These are phyloP conservation scores for Cordyceps sp. DNA, from an alignment of 2,329 filamentous ascomycete genomes.

Conservation along the genomic window DNA sequence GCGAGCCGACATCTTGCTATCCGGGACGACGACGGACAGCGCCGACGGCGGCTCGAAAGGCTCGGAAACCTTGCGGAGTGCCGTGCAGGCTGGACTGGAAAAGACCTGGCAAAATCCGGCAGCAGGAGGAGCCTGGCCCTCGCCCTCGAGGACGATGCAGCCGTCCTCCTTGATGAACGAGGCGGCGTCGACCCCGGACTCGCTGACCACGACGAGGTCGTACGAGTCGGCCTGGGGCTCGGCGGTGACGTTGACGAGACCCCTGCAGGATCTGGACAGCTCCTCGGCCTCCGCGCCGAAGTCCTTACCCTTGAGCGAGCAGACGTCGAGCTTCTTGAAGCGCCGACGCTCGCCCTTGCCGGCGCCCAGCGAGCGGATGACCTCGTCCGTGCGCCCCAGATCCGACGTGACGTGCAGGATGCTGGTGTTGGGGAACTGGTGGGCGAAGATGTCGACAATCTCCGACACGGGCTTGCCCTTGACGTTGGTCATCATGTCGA, in stretches of 20 bases:
- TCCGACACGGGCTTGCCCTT: conserved; percentile 5
- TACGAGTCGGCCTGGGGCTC: too few species aligned
- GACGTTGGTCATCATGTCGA: conserved; percentile 6
- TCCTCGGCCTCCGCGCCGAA: conserved; percentile 4
- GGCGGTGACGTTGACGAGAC: too few species aligned
- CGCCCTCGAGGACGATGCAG: conserved; percentile 26
- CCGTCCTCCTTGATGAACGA: conserved; percentile 21
- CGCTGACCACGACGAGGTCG: conserved; percentile 8
- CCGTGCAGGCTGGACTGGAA: too few species aligned
- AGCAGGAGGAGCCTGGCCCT: too few species aligned
- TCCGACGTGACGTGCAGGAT: conserved; percentile 8
- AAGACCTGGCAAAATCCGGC: too few species aligned
- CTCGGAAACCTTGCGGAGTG: too few species aligned
- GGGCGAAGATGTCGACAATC: conserved; percentile 8
- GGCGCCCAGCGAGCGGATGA: conserved; percentile 5
- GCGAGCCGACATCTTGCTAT: too few species aligned
- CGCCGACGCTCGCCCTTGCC: conserved; percentile 6
- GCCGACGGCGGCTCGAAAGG: too few species aligned
- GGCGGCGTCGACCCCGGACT: conserved; percentile 5
- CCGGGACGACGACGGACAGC: too few species aligned
- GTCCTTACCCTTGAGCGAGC: conserved; percentile 4
- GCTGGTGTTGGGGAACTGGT: conserved; percentile 8
- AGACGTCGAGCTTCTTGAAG: conserved; percentile 7
- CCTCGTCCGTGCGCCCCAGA: conserved; percentile 4
- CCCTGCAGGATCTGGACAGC: conserved; percentile 1